These are phyloP conservation scores for Solanum hybrid DNA, from an alignment of 305 asterid species.

Conservation along the genomic window DNA sequence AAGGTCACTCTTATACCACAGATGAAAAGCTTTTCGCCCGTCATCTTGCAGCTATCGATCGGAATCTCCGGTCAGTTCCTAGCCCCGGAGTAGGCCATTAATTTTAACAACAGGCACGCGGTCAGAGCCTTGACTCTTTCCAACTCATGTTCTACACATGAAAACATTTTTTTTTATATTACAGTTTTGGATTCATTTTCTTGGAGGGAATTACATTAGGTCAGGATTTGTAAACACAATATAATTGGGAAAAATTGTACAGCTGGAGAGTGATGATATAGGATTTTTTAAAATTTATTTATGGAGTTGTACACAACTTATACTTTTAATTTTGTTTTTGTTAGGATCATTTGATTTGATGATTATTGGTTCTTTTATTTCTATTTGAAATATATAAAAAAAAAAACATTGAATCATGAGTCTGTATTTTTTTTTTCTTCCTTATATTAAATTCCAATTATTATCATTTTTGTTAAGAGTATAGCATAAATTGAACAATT, in stretches of 20 bases:
- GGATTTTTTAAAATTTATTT: background rate
- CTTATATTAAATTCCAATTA: background rate
- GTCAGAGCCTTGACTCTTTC: background rate
- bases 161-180: background rate
- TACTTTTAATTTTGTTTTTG: background rate
- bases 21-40: slow-evolving; percentile 38
- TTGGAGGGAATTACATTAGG: background rate
- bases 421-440: background rate
- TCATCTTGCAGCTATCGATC: slow-evolving; percentile 39
- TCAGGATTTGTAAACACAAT: background rate
- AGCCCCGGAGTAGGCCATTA: slow-evolving; percentile 59
- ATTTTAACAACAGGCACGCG: background rate
- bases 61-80: slow-evolving; percentile 51
- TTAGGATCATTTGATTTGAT: background rate
- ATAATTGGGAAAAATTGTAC: background rate
- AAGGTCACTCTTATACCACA: slow-evolving; percentile 27
- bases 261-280: slow-evolving; percentile 4
- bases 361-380: background rate
- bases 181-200: slow-evolving; percentile 11
- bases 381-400: background rate
- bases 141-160: background rate
- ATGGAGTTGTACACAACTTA: background rate
- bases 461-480: background rate
- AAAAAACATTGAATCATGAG: background rate
- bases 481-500: background rate